phyloP scores from a whole-genome alignment of 805 yeast genomes.

The Yarrowia deformans region DNA sequence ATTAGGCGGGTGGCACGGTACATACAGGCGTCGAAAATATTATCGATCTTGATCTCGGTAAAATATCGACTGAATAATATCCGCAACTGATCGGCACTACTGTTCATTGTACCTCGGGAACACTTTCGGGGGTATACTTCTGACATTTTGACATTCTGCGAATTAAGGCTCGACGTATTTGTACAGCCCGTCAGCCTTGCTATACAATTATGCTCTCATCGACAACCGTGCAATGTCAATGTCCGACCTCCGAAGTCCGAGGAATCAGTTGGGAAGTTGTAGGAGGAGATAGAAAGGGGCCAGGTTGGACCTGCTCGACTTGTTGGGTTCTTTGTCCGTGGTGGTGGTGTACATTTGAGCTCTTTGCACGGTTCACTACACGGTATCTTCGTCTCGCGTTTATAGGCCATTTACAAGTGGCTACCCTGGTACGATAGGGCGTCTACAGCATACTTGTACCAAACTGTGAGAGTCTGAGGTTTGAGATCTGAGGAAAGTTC shows the following conservation, averaged over 20 bases:
- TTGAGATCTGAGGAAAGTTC: too few species aligned
- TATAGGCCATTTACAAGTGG: too few species aligned
- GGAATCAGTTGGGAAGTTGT: neutral
- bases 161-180: too few species aligned
- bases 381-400: too few species aligned
- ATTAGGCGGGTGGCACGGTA: neutral
- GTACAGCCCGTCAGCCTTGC: slow-evolving; percentile 4
- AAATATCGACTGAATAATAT: slow-evolving; percentile 6
- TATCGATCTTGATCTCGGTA: slow-evolving; percentile 14
- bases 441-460: too few species aligned
- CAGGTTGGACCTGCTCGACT: neutral
- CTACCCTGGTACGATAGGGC: too few species aligned
- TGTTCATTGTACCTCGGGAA: too few species aligned
- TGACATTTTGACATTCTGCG: too few species aligned
- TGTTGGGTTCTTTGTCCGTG: neutral
- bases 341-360: too few species aligned
- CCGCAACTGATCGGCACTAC: neutral
- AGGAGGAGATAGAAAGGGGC: neutral
- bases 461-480: too few species aligned
- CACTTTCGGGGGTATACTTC: too few species aligned
- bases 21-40: neutral
- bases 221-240: neutral
- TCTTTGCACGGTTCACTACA: neutral
- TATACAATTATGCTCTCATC: slow-evolving; percentile 11
- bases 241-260: slow-evolving; percentile 11